Evolutionary conservation across 202 grass and related monocot genomes (phyloP).

Genomic region (Panicum hallii): DNA sequence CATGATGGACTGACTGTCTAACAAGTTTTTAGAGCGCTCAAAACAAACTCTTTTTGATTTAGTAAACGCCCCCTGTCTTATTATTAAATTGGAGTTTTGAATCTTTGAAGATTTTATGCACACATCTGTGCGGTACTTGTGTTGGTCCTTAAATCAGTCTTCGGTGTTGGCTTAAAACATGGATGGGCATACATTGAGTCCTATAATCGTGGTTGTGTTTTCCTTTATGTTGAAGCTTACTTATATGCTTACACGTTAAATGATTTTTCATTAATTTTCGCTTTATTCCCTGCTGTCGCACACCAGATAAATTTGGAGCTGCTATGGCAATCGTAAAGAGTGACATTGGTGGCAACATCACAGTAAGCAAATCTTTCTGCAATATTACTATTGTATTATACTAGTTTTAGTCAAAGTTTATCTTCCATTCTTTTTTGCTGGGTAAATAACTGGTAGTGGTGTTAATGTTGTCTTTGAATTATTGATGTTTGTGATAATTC

Average conservation of each 20-base stretch:
- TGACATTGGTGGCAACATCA: constrained; percentile 95
- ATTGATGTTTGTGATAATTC: constrained; percentile 1
- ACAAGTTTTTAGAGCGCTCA: not conserved
- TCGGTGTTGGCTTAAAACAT: constrained; percentile 16
- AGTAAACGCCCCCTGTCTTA: not conserved
- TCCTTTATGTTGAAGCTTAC: not conserved
- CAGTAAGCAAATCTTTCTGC: constrained; percentile 62
- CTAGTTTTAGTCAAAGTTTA: not conserved
- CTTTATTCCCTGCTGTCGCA: constrained; percentile 28
- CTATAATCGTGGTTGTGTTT: constrained; percentile 7
- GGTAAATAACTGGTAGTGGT: not conserved
- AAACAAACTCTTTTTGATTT: not conserved
- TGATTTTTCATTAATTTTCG: constrained; percentile 24
- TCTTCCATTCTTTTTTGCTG: constrained; percentile 33
- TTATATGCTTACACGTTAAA: constrained; percentile 24
- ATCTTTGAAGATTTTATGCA: not conserved
- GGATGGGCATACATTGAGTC: not conserved
- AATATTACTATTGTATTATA: not conserved
- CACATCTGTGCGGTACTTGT: constrained; percentile 23
- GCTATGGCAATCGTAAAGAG: constrained; percentile 93
- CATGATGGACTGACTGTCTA: not conserved
- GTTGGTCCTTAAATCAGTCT: not conserved
- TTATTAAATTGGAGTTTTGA: constrained; percentile 7
- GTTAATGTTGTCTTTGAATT: constrained; percentile 6
- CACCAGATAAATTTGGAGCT: constrained; percentile 94